Percentiles rank a stretch among this genome's conserved stretches.
phyloP scores from a whole-genome alignment of 352 stramenopile genomes.

The Blastocystis sp. region DNA sequence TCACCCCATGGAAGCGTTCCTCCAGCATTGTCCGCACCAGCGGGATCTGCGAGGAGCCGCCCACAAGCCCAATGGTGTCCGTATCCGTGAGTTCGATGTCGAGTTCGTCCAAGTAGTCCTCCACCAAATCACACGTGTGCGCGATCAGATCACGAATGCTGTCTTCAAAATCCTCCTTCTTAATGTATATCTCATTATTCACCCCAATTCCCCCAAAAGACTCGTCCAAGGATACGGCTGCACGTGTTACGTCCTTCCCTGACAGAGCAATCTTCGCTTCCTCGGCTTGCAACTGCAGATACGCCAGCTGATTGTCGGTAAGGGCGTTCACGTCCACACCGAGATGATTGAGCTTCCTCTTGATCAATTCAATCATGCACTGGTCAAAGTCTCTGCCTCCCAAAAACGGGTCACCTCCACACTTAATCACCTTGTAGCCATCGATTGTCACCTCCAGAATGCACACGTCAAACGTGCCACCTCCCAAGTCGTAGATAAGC shows the following conservation, averaged over 20 bases:
- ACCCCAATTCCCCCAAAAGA: not conserved
- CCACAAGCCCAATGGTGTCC: not conserved
- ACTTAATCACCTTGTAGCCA: not conserved
- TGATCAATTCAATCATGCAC: not conserved
- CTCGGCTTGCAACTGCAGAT: not conserved
- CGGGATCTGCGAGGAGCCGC: slow-evolving; percentile 11
- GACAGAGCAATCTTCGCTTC: not conserved
- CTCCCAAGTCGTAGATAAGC: slow-evolving; percentile 37
- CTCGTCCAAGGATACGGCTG: no score
- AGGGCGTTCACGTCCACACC: not conserved
- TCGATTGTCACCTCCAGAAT: not conserved
- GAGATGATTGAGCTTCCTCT: not conserved
- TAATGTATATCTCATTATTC: not conserved
- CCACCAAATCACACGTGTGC: not conserved
- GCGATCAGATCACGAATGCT: not conserved
- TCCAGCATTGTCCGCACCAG: not conserved
- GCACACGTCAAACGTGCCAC: slow-evolving; percentile 39
- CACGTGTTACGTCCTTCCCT: no score
- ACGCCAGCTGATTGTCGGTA: not conserved
- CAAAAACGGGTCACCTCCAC: not conserved
- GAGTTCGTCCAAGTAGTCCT: not conserved
- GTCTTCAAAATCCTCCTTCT: not conserved
- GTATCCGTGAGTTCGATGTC: not conserved
- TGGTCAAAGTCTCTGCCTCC: not conserved
- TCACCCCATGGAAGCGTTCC: not conserved